Evolutionary conservation across 108 stramenopile species (phyloP), one percentile per base, ranked within the genome.

Genomic region (Chaetoceros tenuissimus): DNA sequence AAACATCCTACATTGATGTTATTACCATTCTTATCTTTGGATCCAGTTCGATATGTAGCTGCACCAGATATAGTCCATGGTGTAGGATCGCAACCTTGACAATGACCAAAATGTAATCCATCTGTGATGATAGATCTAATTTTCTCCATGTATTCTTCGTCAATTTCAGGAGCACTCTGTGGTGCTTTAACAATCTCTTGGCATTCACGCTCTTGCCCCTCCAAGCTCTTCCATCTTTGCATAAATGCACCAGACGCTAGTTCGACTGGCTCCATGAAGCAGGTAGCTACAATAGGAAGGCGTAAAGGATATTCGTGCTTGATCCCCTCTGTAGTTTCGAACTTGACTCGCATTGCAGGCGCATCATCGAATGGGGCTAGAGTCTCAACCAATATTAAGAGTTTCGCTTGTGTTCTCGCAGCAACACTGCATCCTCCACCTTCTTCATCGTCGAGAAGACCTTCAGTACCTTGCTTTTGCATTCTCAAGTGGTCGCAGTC

Each of bases 141-240:
- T 24, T 86, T 74, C 40, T 79, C 73, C 89, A 92, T 91, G 64
- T 89, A 88, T 30, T 77, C 82, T 55, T 89, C 82, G 53, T 91
- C 87, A 20, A 91, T 89, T 49, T 53, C 59, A 26, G 78, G 77
- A 21, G 87, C 74, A 31, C 71, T 75, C 0, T 88, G 75, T 22
- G 86, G 85, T n/a, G 87, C 78, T 60, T 88, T 85, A 55, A 95
- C 81, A 44, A 95, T 82, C 77, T 92, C 89, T 63, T 95, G 94
- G 59, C 84, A 89, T 74, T 95, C 91, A 31, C 90, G 68, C 30
- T 92, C 86, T 62, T 88, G 81, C 3, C 88, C 87, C 58, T 92
- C 91, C 24, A 95, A 62, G 65, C 85, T 85, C 66, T 81, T 88
- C 91, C 94, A 95, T 69, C 94, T 66, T 46, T 85, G 83, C 89